Evolutionary conservation across 2,329 filamentous ascomycete species (phyloP), one percentile per base, ranked within the genome.

Genomic region (Sporothrix brunneoviolacea): DNA sequence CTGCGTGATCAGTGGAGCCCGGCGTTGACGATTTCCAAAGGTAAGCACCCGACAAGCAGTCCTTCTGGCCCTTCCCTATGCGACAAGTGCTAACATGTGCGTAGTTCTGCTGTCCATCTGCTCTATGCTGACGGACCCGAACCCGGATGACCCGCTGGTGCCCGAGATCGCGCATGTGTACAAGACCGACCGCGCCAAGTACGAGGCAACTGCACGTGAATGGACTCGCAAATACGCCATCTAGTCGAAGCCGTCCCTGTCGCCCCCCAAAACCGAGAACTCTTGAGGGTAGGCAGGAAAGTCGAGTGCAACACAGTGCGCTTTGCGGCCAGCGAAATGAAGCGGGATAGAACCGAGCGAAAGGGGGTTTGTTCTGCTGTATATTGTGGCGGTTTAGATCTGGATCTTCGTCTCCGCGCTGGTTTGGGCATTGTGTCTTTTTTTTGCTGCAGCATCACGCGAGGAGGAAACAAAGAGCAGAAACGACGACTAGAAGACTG

Each of bases 171-270:
- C 93, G 64, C 93, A 98, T 68, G 90, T 97, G 68, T 98, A 98
- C 87, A 98, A 98, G 84, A 96, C 91, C 59, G 93, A 98, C 72
- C 87, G 90, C 62, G 83, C 88, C 63, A 82, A 90, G 70, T 98
- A 98, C 72, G 93, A 98, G 76, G 88, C 89, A 59, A 97, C 91
- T 52, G 93, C 93, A 55, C 80, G 91, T 62, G 93, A 98, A 76
- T 98, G 93, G 93, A 98, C 93, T 64, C 83, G 91, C 71, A 98
- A 98, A 80, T 97, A 97, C 70, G 93, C 93, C 67, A 93, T 97
- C 72, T 97, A 79, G 62, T 13, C 48, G 38, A 30, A 28, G 5
- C 24, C 24, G 10, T 27, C 18, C 15, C 19, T 38, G n/a, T 22
- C 30, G 22, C 8, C 13, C 13, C 8, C 13, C 44, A 22, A 38